Evolutionary conservation across 2,329 filamentous ascomycete genomes (phyloP), one percentile per base, ranked within the genome.

Genomic region (Incumbomyces lentus): DNA sequence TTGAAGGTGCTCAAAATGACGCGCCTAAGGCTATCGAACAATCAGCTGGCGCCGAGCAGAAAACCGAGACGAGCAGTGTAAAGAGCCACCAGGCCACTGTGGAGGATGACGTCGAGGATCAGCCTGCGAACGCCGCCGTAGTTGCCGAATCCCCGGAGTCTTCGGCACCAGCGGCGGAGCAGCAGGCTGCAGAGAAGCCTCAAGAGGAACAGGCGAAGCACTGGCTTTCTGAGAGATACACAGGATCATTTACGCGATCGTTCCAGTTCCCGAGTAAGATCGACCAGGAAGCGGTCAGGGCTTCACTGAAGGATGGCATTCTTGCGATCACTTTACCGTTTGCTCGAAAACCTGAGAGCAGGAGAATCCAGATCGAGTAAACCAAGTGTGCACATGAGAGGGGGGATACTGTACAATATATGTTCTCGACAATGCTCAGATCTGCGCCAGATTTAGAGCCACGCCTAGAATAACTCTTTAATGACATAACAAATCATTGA

Each of bases 241-340:
- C 78, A 11, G 78, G 78, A 52, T 70, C 75, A 45, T 81, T 81
- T 64, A 69, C 73, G 49, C 71, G 78, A 56, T 69, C 67, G 40
- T 81, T 81, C 62, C 68, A 63, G 49, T 81, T 81, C 67, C 75
- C 78, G 1, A 63, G 64, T 2, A 65, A 71, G 30, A 72, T 81
- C 42, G 70, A 79, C 52, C 76, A 79, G 58, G 76, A 81, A 29
- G 66, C 62, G n/a, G 77, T 81, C 55, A 77, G 72, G 63, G 78
- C 78, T 16, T 73, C 64, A 44, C 59, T 81, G 61, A 79, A 75
- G 67, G 72, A 81, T 55, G 78, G 78, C 10, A 70, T 81, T 45
- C 62, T 81, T 44, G 72, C 65, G 46, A 69, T 81, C 35, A 57
- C 71, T 5, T 71, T 81, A 6, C 78, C 78, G 2, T 81, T 80